phyloP scores from a whole-genome alignment of 805 yeast genomes.

The Blastobotrys chiropterorum region DNA sequence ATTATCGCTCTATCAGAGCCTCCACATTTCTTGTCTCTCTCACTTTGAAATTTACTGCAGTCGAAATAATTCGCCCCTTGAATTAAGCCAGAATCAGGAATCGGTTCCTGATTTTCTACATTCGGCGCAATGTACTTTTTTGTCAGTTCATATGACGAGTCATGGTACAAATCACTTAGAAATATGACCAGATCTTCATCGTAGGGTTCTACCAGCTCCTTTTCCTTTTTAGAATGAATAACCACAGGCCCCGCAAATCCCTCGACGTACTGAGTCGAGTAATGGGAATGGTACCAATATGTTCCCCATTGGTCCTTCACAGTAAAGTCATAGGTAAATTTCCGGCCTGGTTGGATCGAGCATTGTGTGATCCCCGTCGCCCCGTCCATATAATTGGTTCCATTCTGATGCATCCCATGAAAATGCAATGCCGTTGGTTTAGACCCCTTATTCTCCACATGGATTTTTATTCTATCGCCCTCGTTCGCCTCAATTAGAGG shows the following conservation, averaged over 20 bases:
- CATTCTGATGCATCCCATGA: conserved; percentile 46
- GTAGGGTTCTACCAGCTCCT: conserved; percentile 24
- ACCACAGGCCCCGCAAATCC: conserved; percentile 46
- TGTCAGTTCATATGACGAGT: conserved; percentile 31
- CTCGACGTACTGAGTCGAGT: conserved; percentile 40
- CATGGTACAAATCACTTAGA: conserved; percentile 38
- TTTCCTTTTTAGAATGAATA: conserved; percentile 35
- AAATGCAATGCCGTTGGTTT: conserved; percentile 43
- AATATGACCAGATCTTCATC: conserved; percentile 33
- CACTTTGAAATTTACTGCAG: conserved; percentile 16
- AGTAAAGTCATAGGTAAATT: conserved; percentile 39
- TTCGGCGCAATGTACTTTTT: conserved; percentile 36
- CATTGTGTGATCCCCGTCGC: conserved; percentile 46
- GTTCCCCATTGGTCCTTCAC: conserved; percentile 41
- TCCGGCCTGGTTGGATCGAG: conserved; percentile 40
- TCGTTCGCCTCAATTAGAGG: conserved; percentile 40
- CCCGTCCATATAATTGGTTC: conserved; percentile 47
- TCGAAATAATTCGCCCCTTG: conserved; percentile 35
- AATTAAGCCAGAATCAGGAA: conserved; percentile 38
- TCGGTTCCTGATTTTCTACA: conserved; percentile 36
- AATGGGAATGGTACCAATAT: conserved; percentile 53
- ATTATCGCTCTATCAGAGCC: conserved; percentile 19
- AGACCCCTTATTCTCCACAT: conserved; percentile 35
- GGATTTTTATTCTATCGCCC: conserved; percentile 33
- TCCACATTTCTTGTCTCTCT: conserved; percentile 18